Evolutionary conservation across 495 filamentous ascomycete genomes (phyloP).

Genomic region (Melanomma pulvis-pyrius): DNA sequence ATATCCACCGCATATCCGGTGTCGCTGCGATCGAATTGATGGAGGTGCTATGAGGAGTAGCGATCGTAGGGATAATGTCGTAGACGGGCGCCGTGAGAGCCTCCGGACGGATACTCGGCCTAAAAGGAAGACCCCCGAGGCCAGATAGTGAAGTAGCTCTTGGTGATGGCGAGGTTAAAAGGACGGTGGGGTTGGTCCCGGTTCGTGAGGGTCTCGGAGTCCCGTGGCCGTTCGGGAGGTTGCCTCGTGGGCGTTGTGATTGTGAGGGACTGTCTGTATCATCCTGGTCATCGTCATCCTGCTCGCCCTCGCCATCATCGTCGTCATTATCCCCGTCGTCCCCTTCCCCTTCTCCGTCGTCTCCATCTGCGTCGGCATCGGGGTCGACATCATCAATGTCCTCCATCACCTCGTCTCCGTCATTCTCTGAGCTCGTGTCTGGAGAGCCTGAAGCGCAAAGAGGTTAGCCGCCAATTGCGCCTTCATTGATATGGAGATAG

Average conservation of each 20-base stretch:
- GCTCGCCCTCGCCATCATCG: conserved; percentile 61
- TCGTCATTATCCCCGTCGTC: conserved; percentile 59
- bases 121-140: conserved; percentile 51
- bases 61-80: conserved; percentile 96
- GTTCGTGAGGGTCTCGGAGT: conserved; percentile 36
- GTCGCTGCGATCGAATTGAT: conserved; percentile 92
- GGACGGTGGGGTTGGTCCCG: conserved; percentile 34
- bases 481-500: background rate
- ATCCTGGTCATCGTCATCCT: conserved; percentile 63
- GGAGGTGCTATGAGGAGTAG: conserved; percentile 91
- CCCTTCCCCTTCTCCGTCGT: conserved; percentile 64
- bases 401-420: conserved; percentile 56
- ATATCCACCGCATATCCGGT: conserved; percentile 93
- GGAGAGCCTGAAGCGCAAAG: conserved; percentile 21
- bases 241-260: conserved; percentile 50
- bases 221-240: conserved; percentile 45
- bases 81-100: conserved; percentile 81
- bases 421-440: conserved; percentile 45
- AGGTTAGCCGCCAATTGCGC: background rate
- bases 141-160: conserved; percentile 52
- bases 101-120: conserved; percentile 75
- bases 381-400: conserved; percentile 52
- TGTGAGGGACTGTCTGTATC: conserved; percentile 50
- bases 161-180: conserved; percentile 47
- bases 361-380: conserved; percentile 66